Base-by-base conservation (phyloP, 768 basidiomycete genomes). In the Boletellus ananas region DNA sequence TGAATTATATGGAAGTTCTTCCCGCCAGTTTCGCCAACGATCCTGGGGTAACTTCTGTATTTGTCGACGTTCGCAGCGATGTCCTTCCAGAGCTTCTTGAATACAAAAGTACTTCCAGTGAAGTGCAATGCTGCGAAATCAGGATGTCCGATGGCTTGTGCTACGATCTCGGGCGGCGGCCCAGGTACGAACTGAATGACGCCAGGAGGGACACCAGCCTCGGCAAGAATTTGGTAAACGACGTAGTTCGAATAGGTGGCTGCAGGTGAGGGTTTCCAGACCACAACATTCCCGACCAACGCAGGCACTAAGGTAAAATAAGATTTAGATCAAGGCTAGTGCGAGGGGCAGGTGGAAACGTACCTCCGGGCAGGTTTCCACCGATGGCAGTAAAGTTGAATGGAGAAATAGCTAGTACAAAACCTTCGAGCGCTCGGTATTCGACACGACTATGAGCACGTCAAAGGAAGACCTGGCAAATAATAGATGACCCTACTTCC, bases 381-480 rank as follows among this genome's bases (percentile, higher is more conserved):
- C 93, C 95, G 55, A 99, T 99, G 23, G 95, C 95, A 29, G 95
- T 97, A 66, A 94, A 94, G 72, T 99, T 99, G 77, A 99, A 98
- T 0, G 96, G 96, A 7, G 96, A 94, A 35, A 98, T 89, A 13
- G 96, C 96, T 43, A 98, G 80, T 21, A 98, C 91, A 73, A 99
- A 99, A 20, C 96, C 96, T 72, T 98, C 96, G n/a, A 99, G 79
- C 1, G 95, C 83, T 52, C 96, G 90, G 70, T 94, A 98, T 71
- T 99, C 96, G 35, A 86, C 80, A 40, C 95, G 94, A 74, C 94
- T 96, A 60, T 6, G 18, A 31, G 42, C 16, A 38, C 6, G 23
- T 70, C 27, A 61, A 48, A 45, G 25, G 27, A 29, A 29, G n/a
- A 12, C 10, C 3, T 3, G 23, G 43, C n/a, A 40, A 42, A 23